Evolutionary conservation across 257 asterid species (phyloP).

Genomic region (Petunia secreta): DNA sequence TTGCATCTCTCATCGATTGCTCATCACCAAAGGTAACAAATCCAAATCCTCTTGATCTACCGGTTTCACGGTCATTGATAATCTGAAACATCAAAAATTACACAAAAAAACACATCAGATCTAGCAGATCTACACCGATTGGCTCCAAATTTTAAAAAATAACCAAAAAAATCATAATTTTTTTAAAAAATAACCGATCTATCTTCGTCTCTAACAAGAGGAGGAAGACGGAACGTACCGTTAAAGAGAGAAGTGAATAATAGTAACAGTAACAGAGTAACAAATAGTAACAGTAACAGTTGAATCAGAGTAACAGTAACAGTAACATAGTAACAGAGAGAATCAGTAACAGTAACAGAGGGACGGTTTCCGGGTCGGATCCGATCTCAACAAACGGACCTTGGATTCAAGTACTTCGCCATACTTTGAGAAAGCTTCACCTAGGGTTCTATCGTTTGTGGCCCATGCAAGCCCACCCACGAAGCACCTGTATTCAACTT

Average conservation of each 20-base stretch:
- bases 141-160: too few species aligned
- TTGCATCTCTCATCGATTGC: constrained; percentile 73
- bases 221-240: constrained; percentile 94
- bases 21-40: constrained; percentile 80
- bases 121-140: neutral
- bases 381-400: constrained; percentile 82
- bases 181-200: constrained; percentile 34
- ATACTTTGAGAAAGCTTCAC: constrained; percentile 62
- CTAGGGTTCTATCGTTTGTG: constrained; percentile 72
- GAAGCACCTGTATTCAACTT: constrained; percentile 80
- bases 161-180: too few species aligned
- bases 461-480: constrained; percentile 97
- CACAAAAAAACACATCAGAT: constrained; percentile 38
- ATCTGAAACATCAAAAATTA: constrained; percentile 40
- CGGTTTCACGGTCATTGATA: constrained; percentile 90
- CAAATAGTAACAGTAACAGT: constrained; percentile 52
- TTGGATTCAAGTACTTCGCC: constrained; percentile 82
- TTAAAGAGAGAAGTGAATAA: constrained; percentile 39
- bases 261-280: constrained; percentile 40
- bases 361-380: constrained; percentile 43
- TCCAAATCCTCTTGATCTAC: constrained; percentile 92
- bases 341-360: constrained; percentile 47
- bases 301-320: constrained; percentile 39
- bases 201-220: constrained; percentile 62
- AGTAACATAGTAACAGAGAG: constrained; percentile 51